Evolutionary conservation across 306 rosid genomes (phyloP), one percentile per base, ranked within the genome.

Genomic region (Sesbania bispinosa): DNA sequence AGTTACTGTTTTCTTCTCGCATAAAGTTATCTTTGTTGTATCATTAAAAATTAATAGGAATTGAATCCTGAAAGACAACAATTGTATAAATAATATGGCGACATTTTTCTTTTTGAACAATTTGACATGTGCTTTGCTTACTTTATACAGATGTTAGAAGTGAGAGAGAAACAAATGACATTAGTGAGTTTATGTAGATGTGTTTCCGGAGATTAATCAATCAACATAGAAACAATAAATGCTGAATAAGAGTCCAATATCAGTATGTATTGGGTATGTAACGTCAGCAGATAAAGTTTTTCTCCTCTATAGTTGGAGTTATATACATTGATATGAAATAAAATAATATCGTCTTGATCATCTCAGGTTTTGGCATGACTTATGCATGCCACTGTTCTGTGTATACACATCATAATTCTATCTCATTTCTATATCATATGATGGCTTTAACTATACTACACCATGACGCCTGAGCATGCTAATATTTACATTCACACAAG

Each of bases 291-390:
- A 45, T 69, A 19, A 42, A 55, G 41, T 46, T 57, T 57, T 50
- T 75, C 63, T 75, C 81, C 79, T 35, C 4, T 51, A 39, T 59
- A 35, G 33, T 48, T 71, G 77, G 79, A 83, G 75, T 47, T 79
- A 33, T 76, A 61, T 80, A 41, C 63, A 61, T 29, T 4, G 52
- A 43, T 35, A 59, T 73, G 66, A 41, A 78, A 60, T 74, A 35
- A 77, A 68, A 78, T 54, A 72, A 78, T 54, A 47, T 82, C 24
- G 14, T 55, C 35, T 57, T 11, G 26, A 16, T 50, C 23, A 36
- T 74, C 67, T 74, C 42, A 62, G 58, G 69, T 73, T 65, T 66
- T 64, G 58, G 51, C 53, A 77, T 32, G 76, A 43, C 50, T 27
- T 43, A 27, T 68, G 81, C 80, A 27, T 68, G 81, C 80, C 77